phyloP scores from a whole-genome alignment of 169 alveolate species.

The Plasmodium fragile region DNA sequence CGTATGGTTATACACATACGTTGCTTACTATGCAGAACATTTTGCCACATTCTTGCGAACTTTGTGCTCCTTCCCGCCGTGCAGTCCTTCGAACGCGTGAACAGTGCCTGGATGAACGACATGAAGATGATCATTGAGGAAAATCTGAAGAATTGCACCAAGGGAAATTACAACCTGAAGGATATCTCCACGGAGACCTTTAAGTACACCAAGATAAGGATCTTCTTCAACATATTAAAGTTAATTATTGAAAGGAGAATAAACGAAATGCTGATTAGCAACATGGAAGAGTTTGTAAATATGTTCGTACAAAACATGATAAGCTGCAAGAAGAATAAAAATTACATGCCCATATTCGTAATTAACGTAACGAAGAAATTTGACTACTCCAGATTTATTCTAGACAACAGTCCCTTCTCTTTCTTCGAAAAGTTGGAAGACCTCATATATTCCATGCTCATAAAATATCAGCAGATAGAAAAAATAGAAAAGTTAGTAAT shows the following conservation, averaged over 20 bases:
- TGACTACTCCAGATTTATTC: conserved; percentile 56
- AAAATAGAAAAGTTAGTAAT: conserved; percentile 74
- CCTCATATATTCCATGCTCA: conserved; percentile 30
- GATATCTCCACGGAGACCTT: conserved; percentile 65
- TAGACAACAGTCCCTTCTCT: conserved; percentile 60
- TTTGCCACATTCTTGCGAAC: neutral
- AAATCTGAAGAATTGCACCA: conserved; percentile 63
- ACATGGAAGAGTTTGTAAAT: conserved; percentile 37
- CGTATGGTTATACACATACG: neutral
- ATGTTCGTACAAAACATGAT: conserved; percentile 33
- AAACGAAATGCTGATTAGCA: conserved; percentile 59
- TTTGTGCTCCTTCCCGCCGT: neutral
- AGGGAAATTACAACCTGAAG: conserved; percentile 64
- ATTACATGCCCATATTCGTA: conserved; percentile 49
- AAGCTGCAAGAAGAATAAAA: conserved; percentile 46
- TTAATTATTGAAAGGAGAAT: conserved; percentile 61
- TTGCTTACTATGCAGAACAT: neutral
- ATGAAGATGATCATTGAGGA: conserved; percentile 62
- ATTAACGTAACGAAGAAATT: conserved; percentile 71
- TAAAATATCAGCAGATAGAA: conserved; percentile 74
- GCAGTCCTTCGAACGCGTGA: conserved; percentile 68
- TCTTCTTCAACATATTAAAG: conserved; percentile 61
- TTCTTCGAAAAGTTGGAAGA: conserved; percentile 67
- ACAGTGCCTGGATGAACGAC: conserved; percentile 70
- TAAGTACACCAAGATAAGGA: conserved; percentile 69